Base-by-base conservation (phyloP, 2,329 filamentous ascomycete genomes). In the Dactylellina drechsleri region DNA sequence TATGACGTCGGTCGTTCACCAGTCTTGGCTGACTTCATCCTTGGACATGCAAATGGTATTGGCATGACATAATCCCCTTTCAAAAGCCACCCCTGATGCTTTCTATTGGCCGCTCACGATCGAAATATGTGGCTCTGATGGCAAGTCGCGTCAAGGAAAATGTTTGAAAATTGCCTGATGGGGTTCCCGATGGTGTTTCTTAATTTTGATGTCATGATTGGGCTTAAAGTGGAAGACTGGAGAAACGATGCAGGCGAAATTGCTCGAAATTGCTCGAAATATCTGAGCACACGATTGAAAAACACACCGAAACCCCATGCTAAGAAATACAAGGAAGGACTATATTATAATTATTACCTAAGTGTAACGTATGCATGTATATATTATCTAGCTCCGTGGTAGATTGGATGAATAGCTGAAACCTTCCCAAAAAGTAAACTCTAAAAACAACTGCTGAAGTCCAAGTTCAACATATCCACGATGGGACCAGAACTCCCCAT, bases 401-500 rank as follows among this genome's bases (percentile, higher is more conserved):
- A 36, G 5, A 36, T 36, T 36, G 31, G 31, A 36, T 10, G 31
- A 36, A 7, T 36, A 36, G 2, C 31, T 10, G 5, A 36, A 36
- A 52, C 47, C 47, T 52, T 52, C 47, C 47, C 47, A 18, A 36
- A 10, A 36, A 36, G 31, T 7, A 36, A 36, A 52, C 3, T 16
- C 54, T 45, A 75, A 59, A 75, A 75, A 18, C 71, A 75, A 16
- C 71, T 75, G 47, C 71, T 75, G 45, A 75, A 75, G 50, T 75
- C 71, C 15, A 75, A 62, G 54, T 75, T 75, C 52, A 75, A 31
- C 71, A 75, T 75, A 56, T 75, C 71, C 15, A 75, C 71, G 54
- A 75, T 75, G 5, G 71, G 71, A 5, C 71, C 71, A 1, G 71
- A 75, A 64, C 71, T 75, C 13, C 71, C 71, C 71, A 75, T 75